These are phyloP conservation scores for Boletus sensibilis DNA, from an alignment of 768 basidiomycete genomes.

Conservation along the genomic window DNA sequence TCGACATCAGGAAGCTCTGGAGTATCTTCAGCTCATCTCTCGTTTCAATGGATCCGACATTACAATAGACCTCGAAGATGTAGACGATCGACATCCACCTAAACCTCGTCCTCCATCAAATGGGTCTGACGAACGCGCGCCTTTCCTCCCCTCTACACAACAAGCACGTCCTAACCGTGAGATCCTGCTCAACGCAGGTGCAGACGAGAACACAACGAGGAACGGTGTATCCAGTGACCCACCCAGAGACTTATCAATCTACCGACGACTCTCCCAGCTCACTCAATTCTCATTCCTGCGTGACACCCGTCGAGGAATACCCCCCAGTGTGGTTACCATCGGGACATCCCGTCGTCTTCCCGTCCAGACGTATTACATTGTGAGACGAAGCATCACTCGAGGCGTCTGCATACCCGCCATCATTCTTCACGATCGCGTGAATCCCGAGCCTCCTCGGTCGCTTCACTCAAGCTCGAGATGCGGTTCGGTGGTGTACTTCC, in stretches of 20 bases:
- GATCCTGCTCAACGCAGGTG: background rate
- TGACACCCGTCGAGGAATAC: slow-evolving; percentile 27
- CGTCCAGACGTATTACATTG: slow-evolving; percentile 4
- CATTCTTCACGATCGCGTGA: slow-evolving; percentile 9
- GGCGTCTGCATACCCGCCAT: background rate
- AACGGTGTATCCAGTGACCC: slow-evolving; percentile 4
- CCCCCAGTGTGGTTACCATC: slow-evolving; percentile 30
- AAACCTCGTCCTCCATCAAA: slow-evolving; percentile 15
- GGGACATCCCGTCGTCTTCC: slow-evolving; percentile 29
- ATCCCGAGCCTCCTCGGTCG: slow-evolving; percentile 40
- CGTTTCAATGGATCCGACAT: slow-evolving; percentile 80
- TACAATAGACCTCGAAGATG: slow-evolving; percentile 67
- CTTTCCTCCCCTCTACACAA: slow-evolving; percentile 24
- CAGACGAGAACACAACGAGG: slow-evolving; percentile 15
- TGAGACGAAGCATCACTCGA: slow-evolving; percentile 18
- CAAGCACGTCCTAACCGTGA: slow-evolving; percentile 9
- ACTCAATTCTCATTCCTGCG: slow-evolving; percentile 26
- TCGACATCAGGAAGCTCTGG: slow-evolving; percentile 78
- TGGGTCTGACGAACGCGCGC: slow-evolving; percentile 28
- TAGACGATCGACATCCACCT: slow-evolving; percentile 44
- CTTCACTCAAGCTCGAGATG: slow-evolving; percentile 39
- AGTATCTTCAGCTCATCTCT: slow-evolving; percentile 81
- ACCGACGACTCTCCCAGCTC: slow-evolving; percentile 31
- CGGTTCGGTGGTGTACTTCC: slow-evolving; percentile 47
- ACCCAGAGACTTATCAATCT: slow-evolving; percentile 26